Evolutionary conservation across 805 yeast genomes (phyloP).

Genomic region (Schwanniomyces occidentalis): DNA sequence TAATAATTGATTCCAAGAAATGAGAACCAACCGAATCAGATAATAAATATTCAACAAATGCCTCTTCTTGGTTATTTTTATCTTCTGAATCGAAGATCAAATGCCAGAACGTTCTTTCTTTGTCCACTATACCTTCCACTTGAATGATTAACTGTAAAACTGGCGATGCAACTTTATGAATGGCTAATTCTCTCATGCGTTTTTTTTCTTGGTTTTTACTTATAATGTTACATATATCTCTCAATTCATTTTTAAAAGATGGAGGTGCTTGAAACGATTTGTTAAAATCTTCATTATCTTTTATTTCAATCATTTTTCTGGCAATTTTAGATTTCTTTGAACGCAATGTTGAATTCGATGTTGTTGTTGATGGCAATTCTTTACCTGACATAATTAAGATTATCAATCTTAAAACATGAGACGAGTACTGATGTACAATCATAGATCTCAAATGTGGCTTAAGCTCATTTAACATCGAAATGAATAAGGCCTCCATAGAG

Average conservation of each 20-base stretch:
- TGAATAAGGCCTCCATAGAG: conserved; percentile 66
- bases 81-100: conserved; percentile 57
- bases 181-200: conserved; percentile 66
- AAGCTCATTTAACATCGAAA: conserved; percentile 65
- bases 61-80: conserved; percentile 62
- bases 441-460: conserved; percentile 58
- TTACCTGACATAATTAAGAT: conserved; percentile 75
- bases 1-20: conserved; percentile 74
- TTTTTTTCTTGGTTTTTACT: conserved; percentile 34
- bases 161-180: conserved; percentile 83
- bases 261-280: conserved; percentile 68
- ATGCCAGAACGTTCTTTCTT: conserved; percentile 71
- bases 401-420: conserved; percentile 79
- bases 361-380: conserved; percentile 70
- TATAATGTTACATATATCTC: conserved; percentile 46
- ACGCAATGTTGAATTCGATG: conserved; percentile 70
- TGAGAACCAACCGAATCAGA: conserved; percentile 94
- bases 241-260: conserved; percentile 62
- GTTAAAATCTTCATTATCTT: conserved; percentile 72
- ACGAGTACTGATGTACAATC: conserved; percentile 77
- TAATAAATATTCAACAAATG: conserved; percentile 79
- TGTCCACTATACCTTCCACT: conserved; percentile 78
- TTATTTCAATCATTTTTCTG: conserved; percentile 87
- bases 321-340: conserved; percentile 86
- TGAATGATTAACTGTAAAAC: conserved; percentile 77